Conservation (phyloP, 1,139 yeast genomes). For the Yamadazyma diospyri region DNA sequence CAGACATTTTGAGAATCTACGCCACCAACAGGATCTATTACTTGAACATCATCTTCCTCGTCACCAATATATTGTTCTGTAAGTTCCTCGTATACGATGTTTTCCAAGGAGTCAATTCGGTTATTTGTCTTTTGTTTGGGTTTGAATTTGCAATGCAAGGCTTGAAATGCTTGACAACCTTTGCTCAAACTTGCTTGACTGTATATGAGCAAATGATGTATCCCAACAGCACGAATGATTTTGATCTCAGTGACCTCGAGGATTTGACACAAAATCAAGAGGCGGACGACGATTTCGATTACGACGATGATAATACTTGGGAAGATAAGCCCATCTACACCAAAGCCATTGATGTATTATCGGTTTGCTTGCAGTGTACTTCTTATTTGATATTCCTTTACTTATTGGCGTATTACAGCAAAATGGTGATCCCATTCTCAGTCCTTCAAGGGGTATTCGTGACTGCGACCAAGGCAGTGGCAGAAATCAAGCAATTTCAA, state of each 20-base stretch:
- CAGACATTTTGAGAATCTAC: constrained; percentile 22
- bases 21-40: constrained; percentile 20
- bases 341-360: constrained; percentile 54
- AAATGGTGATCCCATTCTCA: constrained; percentile 61
- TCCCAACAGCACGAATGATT: constrained; percentile 14
- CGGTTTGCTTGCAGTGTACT: constrained; percentile 38
- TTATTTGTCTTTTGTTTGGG: constrained; percentile 60
- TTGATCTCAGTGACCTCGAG: constrained; percentile 5
- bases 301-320: constrained; percentile 61
- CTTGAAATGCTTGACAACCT: constrained; percentile 49
- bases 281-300: constrained; percentile 25
- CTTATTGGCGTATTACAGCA: constrained; percentile 44
- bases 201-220: constrained; percentile 51
- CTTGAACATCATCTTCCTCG: constrained; percentile 38
- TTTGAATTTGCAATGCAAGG: constrained; percentile 71
- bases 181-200: constrained; percentile 50
- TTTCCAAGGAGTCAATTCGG: constrained; percentile 48
- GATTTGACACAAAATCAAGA: constrained; percentile 13
- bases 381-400: constrained; percentile 35
- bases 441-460: constrained; percentile 65
- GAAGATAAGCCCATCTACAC: constrained; percentile 64
- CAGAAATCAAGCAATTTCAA: constrained; percentile 49
- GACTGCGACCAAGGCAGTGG: constrained; percentile 47
- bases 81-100: constrained; percentile 58
- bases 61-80: constrained; percentile 52